Base-by-base conservation (phyloP, 2,329 filamentous ascomycete genomes). In the Alternaria arbusti region DNA sequence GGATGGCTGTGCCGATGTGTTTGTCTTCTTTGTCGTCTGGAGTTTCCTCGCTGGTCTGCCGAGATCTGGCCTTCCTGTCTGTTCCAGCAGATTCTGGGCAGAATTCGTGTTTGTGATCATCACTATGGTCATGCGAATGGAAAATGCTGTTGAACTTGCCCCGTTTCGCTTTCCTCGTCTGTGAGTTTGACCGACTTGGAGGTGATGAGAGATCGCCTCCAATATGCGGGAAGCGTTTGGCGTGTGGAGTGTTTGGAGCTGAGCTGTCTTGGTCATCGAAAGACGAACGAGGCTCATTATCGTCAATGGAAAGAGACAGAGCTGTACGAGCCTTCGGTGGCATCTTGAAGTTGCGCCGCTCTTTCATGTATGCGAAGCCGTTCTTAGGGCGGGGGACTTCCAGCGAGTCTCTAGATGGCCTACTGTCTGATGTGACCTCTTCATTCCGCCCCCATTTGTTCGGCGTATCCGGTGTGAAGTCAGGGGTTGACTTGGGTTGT, bases 391-490 rank as follows among this genome's bases (percentile, higher is more conserved):
- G 66, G 6, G 70, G 68, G 10, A 71, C 68, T 11, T 77, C 76
- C 8, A 74, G 55, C 26, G 75, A 78, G 32, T 65, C 68, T 67
- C 75, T 69, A 6, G 64, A 57, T 25, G 59, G 43, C 22, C 58
- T 66, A 13, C 58, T 59, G 20, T 70, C 69, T 6, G 63, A 51
- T n/a, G 67, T 40, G 70, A 79, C 68, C 4, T 57, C 56, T 49
- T 69, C 64, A 13, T 70, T 65, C 11, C 67, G 67, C 20, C 79
- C 80, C 77, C 79, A 81, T 52, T 80, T 80, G 59, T 81, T 73
- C 8, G 79, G 77, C 1, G 79, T 81, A 63, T 84, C 83, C 40
- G 82, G 81, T 3, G 82, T 83, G 5, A 78, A 69, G 3, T 79
- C 57, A 9, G 79, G 74, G 6, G 82, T 79, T 4, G 82, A 78